Evolutionary conservation across 2,329 filamentous ascomycete genomes (phyloP).

Genomic region (Sporothrix luriei): DNA sequence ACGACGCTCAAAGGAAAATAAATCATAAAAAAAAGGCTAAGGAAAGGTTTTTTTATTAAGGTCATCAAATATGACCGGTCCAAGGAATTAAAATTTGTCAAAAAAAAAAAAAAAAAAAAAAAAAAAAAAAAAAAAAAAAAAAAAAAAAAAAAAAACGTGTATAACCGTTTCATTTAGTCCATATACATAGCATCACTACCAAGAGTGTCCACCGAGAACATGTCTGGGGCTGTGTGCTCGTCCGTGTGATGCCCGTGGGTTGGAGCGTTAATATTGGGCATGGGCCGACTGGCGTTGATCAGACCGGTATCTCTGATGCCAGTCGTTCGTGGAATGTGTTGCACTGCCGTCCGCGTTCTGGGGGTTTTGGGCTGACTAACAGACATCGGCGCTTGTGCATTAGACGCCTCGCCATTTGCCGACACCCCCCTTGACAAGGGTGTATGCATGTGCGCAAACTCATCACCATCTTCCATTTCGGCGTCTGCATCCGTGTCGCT

Average conservation of each 20-base stretch:
- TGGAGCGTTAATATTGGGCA: constrained; percentile 49
- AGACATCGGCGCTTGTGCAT: not conserved
- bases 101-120: not conserved
- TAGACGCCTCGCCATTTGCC: not conserved
- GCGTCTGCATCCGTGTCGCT: constrained; percentile 41
- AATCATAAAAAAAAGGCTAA: not conserved
- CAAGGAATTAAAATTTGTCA: constrained; percentile 4
- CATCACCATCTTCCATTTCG: constrained; percentile 63
- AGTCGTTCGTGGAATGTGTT: constrained; percentile 37
- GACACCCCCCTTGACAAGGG: constrained; percentile 39
- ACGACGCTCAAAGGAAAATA: not conserved
- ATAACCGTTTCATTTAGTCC: constrained; percentile 45
- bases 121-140: not conserved
- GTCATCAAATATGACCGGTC: not conserved
- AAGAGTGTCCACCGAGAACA: constrained; percentile 53
- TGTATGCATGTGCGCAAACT: constrained; percentile 54
- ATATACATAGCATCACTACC: constrained; percentile 56
- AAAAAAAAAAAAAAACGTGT: not conserved
- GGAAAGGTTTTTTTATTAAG: not conserved
- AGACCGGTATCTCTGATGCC: constrained; percentile 34
- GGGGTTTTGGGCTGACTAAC: constrained; percentile 23
- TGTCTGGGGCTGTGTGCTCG: constrained; percentile 32
- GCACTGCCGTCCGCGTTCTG: constrained; percentile 45
- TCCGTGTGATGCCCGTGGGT: constrained; percentile 43
- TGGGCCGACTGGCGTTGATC: constrained; percentile 26